Evolutionary conservation across 192 early-diverging fungal genomes (phyloP), one percentile per base, ranked within the genome.

Genomic region (Gryganskiella cystojenkinii): DNA sequence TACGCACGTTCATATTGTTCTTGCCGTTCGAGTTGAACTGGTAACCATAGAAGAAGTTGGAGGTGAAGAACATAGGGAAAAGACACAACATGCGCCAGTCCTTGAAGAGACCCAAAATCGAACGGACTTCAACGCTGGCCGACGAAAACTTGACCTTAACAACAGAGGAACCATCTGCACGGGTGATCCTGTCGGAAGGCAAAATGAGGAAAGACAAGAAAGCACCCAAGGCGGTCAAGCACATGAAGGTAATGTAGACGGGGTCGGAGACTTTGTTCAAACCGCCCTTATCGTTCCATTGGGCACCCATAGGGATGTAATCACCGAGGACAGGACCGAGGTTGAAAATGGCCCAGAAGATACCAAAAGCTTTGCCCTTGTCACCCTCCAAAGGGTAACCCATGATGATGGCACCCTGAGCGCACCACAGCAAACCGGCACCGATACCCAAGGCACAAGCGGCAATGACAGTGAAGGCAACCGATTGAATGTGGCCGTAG

Each of bases 301-400:
- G 88, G 43, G 89, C 79, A 52, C 81, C 89, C 44, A 95, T 84
- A 30, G 86, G 87, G 54, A 96, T 87, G n/a, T 90, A 79, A 61
- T 89, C 88, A 62, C 95, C 95, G 33, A 96, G 59, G 67, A 92
- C 87, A 64, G 88, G 94, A 58, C 95, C 95, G 57, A 87, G 70
- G 71, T 84, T 84, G 86, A 95, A 96, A 67, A 95, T 91, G 56
- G 88, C 84, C 95, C 95, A 96, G 89, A 96, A 96, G 34, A 90
- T 83, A 45, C 90, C 85, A 62, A 96, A 94, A 78, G 87, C 93
- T 62, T 81, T 87, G 50, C 92, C 94, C 84, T 95, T 95, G 33
- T 92, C 85, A 25, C 86, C 80, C 68, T 95, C 94, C 17, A 74
- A 67, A 27, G 95, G 93, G 79, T 96, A 95, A 49, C 94, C 91